Evolutionary conservation across 768 basidiomycete genomes (phyloP).

Genomic region (Podaxis carcinomalis): DNA sequence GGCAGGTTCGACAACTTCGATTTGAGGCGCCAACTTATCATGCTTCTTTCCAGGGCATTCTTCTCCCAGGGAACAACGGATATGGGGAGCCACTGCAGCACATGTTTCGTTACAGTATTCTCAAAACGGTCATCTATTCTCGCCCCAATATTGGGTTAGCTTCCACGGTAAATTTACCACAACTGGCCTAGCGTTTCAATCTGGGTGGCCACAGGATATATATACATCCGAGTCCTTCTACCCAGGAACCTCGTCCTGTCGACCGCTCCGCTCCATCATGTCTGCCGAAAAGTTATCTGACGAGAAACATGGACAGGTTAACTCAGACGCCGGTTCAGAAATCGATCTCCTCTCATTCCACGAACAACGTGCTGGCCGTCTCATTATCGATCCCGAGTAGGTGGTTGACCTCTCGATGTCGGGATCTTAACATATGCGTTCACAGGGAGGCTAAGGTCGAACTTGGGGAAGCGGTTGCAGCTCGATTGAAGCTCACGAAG

Average conservation of each 20-base stretch:
- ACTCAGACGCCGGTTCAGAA: conserved; percentile 18
- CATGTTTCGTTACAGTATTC: background rate
- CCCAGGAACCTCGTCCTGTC: background rate
- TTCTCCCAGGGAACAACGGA: background rate
- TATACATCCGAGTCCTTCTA: background rate
- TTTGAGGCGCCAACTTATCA: background rate
- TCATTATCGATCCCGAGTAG: conserved; percentile 60
- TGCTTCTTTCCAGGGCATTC: background rate
- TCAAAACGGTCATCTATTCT: background rate
- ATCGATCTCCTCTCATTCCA: conserved; percentile 41
- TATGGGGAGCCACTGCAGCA: background rate
- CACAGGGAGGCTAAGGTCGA: conserved; percentile 58
- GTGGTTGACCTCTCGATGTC: conserved; percentile 18
- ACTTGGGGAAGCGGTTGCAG: conserved; percentile 52
- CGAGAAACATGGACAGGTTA: conserved; percentile 16
- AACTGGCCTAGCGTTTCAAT: background rate
- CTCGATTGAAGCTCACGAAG: conserved; percentile 48
- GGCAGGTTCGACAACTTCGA: background rate
- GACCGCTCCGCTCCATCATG: conserved; percentile 16
- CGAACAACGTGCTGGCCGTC: conserved; percentile 50
- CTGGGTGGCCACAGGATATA: background rate
- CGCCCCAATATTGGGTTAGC: background rate
- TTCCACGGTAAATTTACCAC: background rate
- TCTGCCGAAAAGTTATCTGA: conserved; percentile 18
- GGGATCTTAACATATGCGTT: background rate